Evolutionary conservation across 75 land plant genomes (phyloP).

Genomic region (Azolla pinnata): DNA sequence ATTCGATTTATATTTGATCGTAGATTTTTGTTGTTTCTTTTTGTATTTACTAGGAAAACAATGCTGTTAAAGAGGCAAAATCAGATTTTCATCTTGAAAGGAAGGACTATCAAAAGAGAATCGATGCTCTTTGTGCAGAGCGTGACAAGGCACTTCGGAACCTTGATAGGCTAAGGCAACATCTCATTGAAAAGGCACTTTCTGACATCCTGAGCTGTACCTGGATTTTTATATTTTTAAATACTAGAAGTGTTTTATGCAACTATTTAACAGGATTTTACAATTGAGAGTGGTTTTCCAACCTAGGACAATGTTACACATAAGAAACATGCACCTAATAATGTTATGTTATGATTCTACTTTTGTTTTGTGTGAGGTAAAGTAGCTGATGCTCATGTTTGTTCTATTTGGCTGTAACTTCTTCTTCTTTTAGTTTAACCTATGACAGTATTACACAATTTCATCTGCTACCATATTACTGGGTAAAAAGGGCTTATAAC

Average conservation of each 20-base stretch:
- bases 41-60: not conserved
- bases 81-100: constrained; percentile 13
- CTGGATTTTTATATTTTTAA: not conserved
- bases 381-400: no score
- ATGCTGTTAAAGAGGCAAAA: constrained; percentile 5
- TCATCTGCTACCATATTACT: no score
- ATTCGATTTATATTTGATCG: not conserved
- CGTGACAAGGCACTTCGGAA: constrained; percentile 79
- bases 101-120: constrained; percentile 31
- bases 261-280: not conserved
- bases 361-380: no score
- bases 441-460: no score
- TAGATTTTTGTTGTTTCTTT: not conserved
- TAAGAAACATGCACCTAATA: no score
- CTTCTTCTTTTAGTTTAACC: no score
- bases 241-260: not conserved
- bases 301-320: no score
- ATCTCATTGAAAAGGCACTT: constrained; percentile 77
- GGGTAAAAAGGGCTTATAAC: no score
- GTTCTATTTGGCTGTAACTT: no score
- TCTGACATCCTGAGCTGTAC: not conserved
- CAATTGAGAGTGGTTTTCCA: no score
- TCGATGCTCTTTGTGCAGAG: constrained; percentile 46
- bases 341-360: no score
- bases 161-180: constrained; percentile 73